Base-by-base conservation (phyloP, 1,139 yeast species). In the Meyerozyma carpophila region DNA sequence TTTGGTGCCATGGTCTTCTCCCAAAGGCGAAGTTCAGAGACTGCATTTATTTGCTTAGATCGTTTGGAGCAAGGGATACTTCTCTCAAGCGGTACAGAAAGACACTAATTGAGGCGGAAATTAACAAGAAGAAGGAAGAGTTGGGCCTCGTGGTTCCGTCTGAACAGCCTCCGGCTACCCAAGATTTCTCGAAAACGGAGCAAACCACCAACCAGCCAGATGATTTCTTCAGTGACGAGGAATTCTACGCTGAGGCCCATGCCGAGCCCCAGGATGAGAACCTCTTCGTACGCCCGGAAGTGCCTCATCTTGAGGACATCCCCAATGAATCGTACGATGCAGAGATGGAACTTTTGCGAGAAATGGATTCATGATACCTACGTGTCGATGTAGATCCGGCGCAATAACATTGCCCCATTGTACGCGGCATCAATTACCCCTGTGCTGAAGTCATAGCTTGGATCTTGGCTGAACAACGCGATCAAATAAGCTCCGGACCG, bases 1-100 rank as follows among this genome's bases (percentile, higher is more conserved):
- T 88, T 28, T 88, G 96, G 96, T 90, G 91, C 25, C 95, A 88
- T 59, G 77, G 81, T 5, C 58, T 88, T 42, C 88, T 77, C 53
- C 95, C 96, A 9, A 82, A 82, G 60, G 90, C 95, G 2, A 82
- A 77, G 47, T 86, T 88, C 52, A 67, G 70, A 43, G 95, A 87
- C 57, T 83, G 78, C 51, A 56, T 70, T 20, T 63, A 58, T 32
- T 52, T 73, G 46, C 47, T 72, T 1, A 49, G 77, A 32, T 52
- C 54, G 5, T 63, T 66, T 43, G 70, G 70, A 2, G 53, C 59
- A 16, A 61, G 66, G 47, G 63, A 73, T 13, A 53, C 67, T 1
- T 62, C 61, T 25, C 54, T 71, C 46, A 65, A 57, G 42, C 44
- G 62, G 8, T 72, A 73, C 50, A 57, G 78, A 47, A 55, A 67